These are phyloP conservation scores for Triadica sebifera DNA, from an alignment of 345 rosid genomes.

Conservation along the genomic window DNA sequence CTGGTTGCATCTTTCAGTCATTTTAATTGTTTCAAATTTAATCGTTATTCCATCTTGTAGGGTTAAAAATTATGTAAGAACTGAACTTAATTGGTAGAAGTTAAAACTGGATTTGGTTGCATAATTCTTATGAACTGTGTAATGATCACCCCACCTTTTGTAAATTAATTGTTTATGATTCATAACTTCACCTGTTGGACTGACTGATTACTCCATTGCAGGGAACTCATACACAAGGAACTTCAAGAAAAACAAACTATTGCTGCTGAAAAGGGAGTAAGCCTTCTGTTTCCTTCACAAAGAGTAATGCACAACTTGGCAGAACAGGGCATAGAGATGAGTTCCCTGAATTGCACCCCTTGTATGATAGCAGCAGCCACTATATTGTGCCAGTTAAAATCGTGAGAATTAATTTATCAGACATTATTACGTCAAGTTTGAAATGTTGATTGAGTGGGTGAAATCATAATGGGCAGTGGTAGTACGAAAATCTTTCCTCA, in stretches of 20 bases:
- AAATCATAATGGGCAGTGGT: background rate
- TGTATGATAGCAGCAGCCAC: slow-evolving; percentile 68
- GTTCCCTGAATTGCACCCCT: slow-evolving; percentile 36
- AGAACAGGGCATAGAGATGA: slow-evolving; percentile 20
- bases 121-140: background rate
- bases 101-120: background rate
- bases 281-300: slow-evolving; percentile 53
- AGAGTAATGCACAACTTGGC: slow-evolving; percentile 16
- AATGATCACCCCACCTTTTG: background rate
- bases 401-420: slow-evolving; percentile 10
- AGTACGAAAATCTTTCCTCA: no score
- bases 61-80: background rate
- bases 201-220: slow-evolving; percentile 31
- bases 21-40: no score
- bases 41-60: background rate
- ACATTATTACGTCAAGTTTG: background rate
- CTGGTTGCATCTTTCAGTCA: no score
- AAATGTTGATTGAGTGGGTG: background rate
- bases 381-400: slow-evolving; percentile 47
- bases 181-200: background rate
- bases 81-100: background rate
- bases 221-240: slow-evolving; percentile 49
- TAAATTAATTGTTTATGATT: background rate
- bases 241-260: slow-evolving; percentile 52
- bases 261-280: slow-evolving; percentile 53